Base-by-base conservation (phyloP, 768 basidiomycete genomes). In the Leccinum fibrillosum region DNA sequence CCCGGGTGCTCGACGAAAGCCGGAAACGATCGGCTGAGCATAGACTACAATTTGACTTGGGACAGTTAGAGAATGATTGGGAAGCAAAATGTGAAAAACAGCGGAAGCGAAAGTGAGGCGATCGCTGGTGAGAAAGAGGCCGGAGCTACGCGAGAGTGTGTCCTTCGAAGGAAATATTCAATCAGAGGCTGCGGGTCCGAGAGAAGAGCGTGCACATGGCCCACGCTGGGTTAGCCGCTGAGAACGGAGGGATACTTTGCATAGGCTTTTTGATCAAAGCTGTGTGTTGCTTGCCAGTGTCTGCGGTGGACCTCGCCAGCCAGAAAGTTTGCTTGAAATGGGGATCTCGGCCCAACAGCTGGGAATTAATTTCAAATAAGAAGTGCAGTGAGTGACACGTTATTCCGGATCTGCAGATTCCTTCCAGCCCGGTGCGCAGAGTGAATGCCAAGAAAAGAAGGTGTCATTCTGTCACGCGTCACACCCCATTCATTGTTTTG, bases 331-430 rank as follows among this genome's bases (percentile, higher is more conserved):
- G 48, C 64, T 35, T 5, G 32, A 60, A 62, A 56, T 51, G 56
- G 67, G 19, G 53, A 54, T 63, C 23, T 32, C 42, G 60, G 39
- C 34, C 64, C 62, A 53, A 30, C 5, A 30, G 19, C 11, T 25
- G 44, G 59, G 59, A 4, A 30, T 2, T 2, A 25, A 74, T 72
- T 72, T 66, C 62, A 71, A 74, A 74, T 72, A 49, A 53, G 71
- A 72, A 72, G 69, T 17, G 47, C 56, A 37, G 60, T 55, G 55
- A 19, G 30, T 5, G 53, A 68, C 64, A 69, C 60, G 67, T 70
- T 71, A 66, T 63, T 61, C 42, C 69, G 64, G 70, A 72, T 72
- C 70, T 72, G 65, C 71, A 71, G 67, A 72, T 71, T 54, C 44
- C 42, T 37, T 52, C 30, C 49, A 34, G 52, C 26, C 52, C 52